These are phyloP conservation scores for Osmozyma mogii DNA, from an alignment of 805 yeast species.

Conservation along the genomic window DNA sequence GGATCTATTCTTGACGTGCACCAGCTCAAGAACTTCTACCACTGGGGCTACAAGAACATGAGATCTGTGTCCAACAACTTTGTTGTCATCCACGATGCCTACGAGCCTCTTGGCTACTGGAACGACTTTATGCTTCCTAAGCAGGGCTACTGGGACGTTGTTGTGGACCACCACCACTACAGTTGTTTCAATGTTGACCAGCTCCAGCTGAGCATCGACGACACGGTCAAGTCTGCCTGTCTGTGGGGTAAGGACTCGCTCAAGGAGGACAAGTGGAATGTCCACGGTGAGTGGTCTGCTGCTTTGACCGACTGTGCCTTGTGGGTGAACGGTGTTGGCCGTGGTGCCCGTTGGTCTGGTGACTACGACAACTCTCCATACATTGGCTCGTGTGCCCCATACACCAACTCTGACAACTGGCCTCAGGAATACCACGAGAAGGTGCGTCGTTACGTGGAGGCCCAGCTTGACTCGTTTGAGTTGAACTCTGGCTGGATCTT, in stretches of 20 bases:
- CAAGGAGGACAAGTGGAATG: conserved; percentile 15
- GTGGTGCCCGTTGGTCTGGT: conserved; percentile 78
- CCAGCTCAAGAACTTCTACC: conserved; percentile 50
- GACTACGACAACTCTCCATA: conserved; percentile 32
- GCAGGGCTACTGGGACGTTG: conserved; percentile 50
- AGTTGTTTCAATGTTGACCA: conserved; percentile 70
- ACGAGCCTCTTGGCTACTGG: conserved; percentile 51
- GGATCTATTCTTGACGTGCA: conserved; percentile 60
- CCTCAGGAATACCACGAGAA: conserved; percentile 45
- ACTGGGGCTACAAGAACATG: conserved; percentile 55
- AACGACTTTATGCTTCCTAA: conserved; percentile 39
- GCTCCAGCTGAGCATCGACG: conserved; percentile 49
- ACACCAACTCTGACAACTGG: conserved; percentile 39
- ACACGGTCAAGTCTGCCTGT: conserved; percentile 39
- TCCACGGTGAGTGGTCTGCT: conserved; percentile 84
- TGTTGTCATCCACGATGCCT: conserved; percentile 78
- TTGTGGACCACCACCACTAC: conserved; percentile 85
- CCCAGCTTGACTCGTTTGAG: conserved; percentile 79
- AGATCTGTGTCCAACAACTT: conserved; percentile 47
- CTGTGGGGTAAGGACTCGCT: conserved; percentile 11
- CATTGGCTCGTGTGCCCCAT: conserved; percentile 55
- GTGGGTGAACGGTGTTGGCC: conserved; percentile 82
- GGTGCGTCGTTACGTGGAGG: conserved; percentile 71
- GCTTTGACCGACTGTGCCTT: conserved; percentile 88
- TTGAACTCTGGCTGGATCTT: conserved; percentile 79